These are phyloP conservation scores for Phialophora macrospora DNA, from an alignment of 2,329 filamentous ascomycete species.

Conservation along the genomic window DNA sequence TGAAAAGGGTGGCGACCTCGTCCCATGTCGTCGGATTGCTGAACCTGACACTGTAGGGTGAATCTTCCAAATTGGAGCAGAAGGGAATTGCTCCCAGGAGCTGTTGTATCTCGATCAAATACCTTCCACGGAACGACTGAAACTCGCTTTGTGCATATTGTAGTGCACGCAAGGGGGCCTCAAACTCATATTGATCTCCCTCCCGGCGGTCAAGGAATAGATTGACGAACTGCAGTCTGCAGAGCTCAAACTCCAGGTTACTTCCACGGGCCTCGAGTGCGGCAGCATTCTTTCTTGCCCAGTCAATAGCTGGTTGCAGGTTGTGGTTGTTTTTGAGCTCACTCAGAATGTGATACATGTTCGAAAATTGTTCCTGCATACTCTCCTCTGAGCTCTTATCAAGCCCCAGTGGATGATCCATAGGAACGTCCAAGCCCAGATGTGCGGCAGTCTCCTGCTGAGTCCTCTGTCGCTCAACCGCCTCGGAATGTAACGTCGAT, in stretches of 20 bases:
- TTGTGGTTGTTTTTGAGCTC: slow-evolving; percentile 73
- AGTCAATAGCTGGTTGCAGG: slow-evolving; percentile 80
- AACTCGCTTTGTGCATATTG: slow-evolving; percentile 78
- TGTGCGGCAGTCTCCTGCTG: slow-evolving; percentile 43
- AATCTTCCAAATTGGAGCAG: slow-evolving; percentile 71
- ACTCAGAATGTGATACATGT: slow-evolving; percentile 89
- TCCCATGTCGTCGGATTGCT: slow-evolving; percentile 76
- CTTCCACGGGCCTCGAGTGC: slow-evolving; percentile 80
- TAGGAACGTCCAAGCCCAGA: slow-evolving; percentile 40
- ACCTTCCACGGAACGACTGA: slow-evolving; percentile 72
- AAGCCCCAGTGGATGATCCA: slow-evolving; percentile 36
- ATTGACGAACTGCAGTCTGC: slow-evolving; percentile 86
- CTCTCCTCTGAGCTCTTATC: slow-evolving; percentile 48
- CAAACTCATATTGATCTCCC: slow-evolving; percentile 45
- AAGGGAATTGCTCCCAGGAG: slow-evolving; percentile 82
- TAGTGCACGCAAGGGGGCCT: slow-evolving; percentile 67
- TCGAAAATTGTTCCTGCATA: slow-evolving; percentile 73
- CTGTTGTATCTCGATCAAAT: slow-evolving; percentile 78
- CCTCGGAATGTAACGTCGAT: slow-evolving; percentile 78
- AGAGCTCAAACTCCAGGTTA: slow-evolving; percentile 93
- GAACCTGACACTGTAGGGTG: slow-evolving; percentile 81
- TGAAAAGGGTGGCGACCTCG: slow-evolving; percentile 85
- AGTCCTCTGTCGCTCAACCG: slow-evolving; percentile 39
- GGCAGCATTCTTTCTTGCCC: slow-evolving; percentile 74
- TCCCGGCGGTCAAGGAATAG: slow-evolving; percentile 72